These are phyloP conservation scores for Huntiella savannae DNA, from an alignment of 2,329 filamentous ascomycete genomes.

Conservation along the genomic window DNA sequence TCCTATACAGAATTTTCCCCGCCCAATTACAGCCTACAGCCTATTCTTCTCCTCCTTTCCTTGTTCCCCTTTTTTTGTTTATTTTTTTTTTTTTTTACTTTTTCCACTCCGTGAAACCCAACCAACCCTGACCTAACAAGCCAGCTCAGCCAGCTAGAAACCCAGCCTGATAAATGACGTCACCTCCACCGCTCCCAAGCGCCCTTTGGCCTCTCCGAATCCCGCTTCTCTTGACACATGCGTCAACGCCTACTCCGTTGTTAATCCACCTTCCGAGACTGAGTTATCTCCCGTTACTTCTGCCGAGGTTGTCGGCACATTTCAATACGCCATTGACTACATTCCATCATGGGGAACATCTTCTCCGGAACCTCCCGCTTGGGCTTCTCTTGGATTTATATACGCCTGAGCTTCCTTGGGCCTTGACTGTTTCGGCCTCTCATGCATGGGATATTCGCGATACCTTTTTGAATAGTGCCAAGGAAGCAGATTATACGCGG, in stretches of 20 bases:
- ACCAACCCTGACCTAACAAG: not conserved
- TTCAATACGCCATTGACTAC: constrained; percentile 36
- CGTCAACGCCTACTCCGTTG: constrained; percentile 29
- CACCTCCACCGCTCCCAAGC: constrained; percentile 18
- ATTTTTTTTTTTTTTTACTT: too few species aligned
- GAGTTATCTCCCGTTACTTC: constrained; percentile 37
- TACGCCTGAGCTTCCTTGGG: constrained; percentile 34
- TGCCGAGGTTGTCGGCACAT: constrained; percentile 34
- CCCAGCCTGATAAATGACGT: not conserved
- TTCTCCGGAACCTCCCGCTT: constrained; percentile 33
- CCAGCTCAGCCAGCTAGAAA: not conserved
- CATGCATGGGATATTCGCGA: constrained; percentile 40
- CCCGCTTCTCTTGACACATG: constrained; percentile 35
- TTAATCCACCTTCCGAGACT: constrained; percentile 37
- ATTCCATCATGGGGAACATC: constrained; percentile 37
- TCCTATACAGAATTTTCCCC: not conserved
- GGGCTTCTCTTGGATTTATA: constrained; percentile 39
- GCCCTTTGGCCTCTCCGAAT: constrained; percentile 35
- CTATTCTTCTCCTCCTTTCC: too few species aligned
- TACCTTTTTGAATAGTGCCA: constrained; percentile 45
- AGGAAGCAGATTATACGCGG: constrained; percentile 68
- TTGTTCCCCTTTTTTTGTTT: too few species aligned
- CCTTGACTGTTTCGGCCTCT: constrained; percentile 33
- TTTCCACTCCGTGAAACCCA: not conserved
- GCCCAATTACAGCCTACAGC: not conserved